Conservation (phyloP, 768 basidiomycete genomes). For the Paxillus rubicundulus region DNA sequence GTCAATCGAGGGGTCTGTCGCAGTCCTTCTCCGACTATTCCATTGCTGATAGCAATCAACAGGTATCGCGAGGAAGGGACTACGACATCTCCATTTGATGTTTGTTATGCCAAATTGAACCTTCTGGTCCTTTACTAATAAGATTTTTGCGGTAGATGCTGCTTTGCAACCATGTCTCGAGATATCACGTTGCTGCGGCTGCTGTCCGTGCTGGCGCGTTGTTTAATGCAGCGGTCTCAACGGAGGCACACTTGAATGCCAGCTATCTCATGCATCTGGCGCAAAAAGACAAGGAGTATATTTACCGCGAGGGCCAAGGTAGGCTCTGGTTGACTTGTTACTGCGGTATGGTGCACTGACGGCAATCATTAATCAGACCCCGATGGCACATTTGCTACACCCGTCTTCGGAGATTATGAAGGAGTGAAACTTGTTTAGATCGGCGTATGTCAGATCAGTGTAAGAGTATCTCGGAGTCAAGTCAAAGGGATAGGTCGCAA, state of each 20-base stretch:
- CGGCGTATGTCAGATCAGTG: constrained; percentile 4
- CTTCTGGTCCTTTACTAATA: background rate
- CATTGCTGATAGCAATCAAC: constrained; percentile 3
- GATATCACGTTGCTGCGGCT: constrained; percentile 61
- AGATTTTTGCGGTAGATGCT: constrained; percentile 53
- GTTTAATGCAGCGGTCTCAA: constrained; percentile 52
- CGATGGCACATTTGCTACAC: constrained; percentile 43
- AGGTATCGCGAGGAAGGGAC: constrained; percentile 71
- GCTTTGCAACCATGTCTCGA: constrained; percentile 65
- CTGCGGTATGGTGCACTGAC: background rate
- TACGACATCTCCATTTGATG: constrained; percentile 81
- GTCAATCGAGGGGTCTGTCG: constrained; percentile 48
- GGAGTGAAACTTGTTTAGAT: background rate
- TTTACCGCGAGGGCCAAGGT: constrained; percentile 59
- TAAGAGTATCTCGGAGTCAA: background rate
- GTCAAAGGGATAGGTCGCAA: too few species aligned
- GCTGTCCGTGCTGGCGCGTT: constrained; percentile 57
- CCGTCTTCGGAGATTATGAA: constrained; percentile 33
- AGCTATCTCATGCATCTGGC: constrained; percentile 59
- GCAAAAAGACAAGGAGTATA: constrained; percentile 60
- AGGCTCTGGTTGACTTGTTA: background rate
- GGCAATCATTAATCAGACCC: constrained; percentile 31
- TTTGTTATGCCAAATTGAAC: constrained; percentile 29
- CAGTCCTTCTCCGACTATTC: background rate
- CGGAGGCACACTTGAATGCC: constrained; percentile 55